These are phyloP conservation scores for Aspergillus olivimuriae DNA, from an alignment of 495 filamentous ascomycete species.

Conservation along the genomic window DNA sequence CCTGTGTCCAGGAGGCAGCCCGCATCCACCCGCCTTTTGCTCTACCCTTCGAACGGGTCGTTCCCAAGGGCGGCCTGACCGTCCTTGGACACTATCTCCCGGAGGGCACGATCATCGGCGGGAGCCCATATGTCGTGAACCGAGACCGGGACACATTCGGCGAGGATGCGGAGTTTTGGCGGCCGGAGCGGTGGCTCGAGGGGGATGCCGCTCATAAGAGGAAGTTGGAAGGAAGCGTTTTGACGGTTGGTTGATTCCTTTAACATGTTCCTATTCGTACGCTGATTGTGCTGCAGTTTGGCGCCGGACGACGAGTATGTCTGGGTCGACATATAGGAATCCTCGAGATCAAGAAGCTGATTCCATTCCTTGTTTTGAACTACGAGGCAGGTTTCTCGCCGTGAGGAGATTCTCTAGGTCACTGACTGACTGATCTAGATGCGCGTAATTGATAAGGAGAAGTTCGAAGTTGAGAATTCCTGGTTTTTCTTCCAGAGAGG, in stretches of 20 bases:
- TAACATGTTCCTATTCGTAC: neutral
- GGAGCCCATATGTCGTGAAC: slow-evolving; percentile 20
- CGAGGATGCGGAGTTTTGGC: slow-evolving; percentile 37
- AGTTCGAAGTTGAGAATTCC: too few species aligned
- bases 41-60: slow-evolving; percentile 25
- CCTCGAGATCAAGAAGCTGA: slow-evolving; percentile 74
- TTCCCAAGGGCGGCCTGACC: slow-evolving; percentile 13
- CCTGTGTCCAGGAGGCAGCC: slow-evolving; percentile 28
- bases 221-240: slow-evolving; percentile 28
- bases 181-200: slow-evolving; percentile 50
- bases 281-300: slow-evolving; percentile 37
- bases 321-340: slow-evolving; percentile 69
- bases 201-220: slow-evolving; percentile 37
- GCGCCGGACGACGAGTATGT: slow-evolving; percentile 56
- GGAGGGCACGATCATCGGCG: slow-evolving; percentile 16
- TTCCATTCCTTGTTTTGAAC: slow-evolving; percentile 59
- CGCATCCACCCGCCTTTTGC: slow-evolving; percentile 29
- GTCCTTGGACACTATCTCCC: slow-evolving; percentile 22
- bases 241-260: slow-evolving; percentile 14
- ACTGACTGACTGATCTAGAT: too few species aligned
- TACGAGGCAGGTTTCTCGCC: slow-evolving; percentile 49
- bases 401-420: too few species aligned
- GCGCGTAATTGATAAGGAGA: too few species aligned
- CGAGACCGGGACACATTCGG: slow-evolving; percentile 38
- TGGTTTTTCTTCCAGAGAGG: too few species aligned